These are phyloP conservation scores for Escovopsis sp. DNA, from an alignment of 2,329 filamentous ascomycete genomes.

Conservation along the genomic window DNA sequence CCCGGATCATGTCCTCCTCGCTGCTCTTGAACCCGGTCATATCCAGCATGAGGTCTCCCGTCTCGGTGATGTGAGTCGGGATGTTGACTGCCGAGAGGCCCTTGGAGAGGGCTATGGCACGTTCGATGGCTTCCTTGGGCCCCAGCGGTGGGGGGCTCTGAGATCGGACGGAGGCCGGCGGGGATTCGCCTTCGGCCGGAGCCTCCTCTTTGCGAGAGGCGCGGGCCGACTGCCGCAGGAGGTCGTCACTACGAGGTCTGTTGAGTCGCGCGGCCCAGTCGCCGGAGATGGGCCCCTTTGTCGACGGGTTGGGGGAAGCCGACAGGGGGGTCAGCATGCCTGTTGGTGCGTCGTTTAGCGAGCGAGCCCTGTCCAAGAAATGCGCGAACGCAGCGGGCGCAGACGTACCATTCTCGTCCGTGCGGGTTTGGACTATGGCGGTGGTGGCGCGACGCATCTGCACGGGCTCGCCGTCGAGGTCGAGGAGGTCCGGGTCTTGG, in stretches of 20 bases:
- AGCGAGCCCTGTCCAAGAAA: conserved; percentile 1
- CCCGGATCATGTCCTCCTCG: conserved; percentile 80
- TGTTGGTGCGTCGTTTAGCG: conserved; percentile 8
- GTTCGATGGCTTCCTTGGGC: conserved; percentile 61
- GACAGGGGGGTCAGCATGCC: conserved; percentile 38
- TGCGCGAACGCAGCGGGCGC: neutral
- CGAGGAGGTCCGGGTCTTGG: conserved; percentile 55
- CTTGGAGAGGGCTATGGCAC: conserved; percentile 72
- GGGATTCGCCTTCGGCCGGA: conserved; percentile 22
- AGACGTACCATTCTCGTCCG: conserved; percentile 17
- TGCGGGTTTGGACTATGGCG: conserved; percentile 22
- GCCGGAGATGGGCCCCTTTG: conserved; percentile 30
- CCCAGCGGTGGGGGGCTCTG: conserved; percentile 64
- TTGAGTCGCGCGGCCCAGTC: conserved; percentile 33
- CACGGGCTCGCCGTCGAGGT: conserved; percentile 38
- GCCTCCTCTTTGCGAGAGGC: conserved; percentile 19
- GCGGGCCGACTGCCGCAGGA: conserved; percentile 34
- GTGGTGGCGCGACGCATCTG: conserved; percentile 29
- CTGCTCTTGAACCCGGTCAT: conserved; percentile 95
- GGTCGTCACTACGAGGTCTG: conserved; percentile 39
- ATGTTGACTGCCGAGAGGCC: conserved; percentile 86
- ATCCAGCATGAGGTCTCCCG: conserved; percentile 90
- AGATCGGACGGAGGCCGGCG: conserved; percentile 40
- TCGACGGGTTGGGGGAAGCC: conserved; percentile 35
- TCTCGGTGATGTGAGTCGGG: conserved; percentile 79